phyloP scores from a whole-genome alignment of 2,329 filamentous ascomycete species.

The Fusarium nodosum region DNA sequence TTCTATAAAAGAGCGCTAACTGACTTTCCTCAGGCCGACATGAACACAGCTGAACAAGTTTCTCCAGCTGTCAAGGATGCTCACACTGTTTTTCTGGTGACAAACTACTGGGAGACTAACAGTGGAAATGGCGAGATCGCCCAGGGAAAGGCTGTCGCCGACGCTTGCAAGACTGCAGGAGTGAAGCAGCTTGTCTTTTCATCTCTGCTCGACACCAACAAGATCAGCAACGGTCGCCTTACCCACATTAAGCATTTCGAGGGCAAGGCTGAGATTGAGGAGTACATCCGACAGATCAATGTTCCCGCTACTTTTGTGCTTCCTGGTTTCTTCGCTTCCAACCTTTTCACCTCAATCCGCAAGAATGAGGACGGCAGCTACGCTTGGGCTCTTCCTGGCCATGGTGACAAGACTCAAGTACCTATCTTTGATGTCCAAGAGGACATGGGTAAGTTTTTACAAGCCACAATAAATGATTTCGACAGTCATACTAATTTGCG shows the following conservation, averaged over 20 bases:
- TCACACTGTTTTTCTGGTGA: slow-evolving; percentile 60
- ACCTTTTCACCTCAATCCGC: slow-evolving; percentile 52
- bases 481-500: rapidly evolving
- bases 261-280: slow-evolving; percentile 67
- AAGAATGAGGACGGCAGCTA: slow-evolving; percentile 52
- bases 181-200: slow-evolving; percentile 63
- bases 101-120: slow-evolving; percentile 56
- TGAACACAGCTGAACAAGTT: slow-evolving; percentile 55
- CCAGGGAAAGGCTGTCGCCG: slow-evolving; percentile 62
- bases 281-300: slow-evolving; percentile 66
- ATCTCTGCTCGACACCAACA: slow-evolving; percentile 57
- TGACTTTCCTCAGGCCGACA: slow-evolving; percentile 55
- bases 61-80: slow-evolving; percentile 58
- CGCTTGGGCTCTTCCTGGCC: slow-evolving; percentile 48
- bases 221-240: slow-evolving; percentile 56
- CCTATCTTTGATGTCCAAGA: slow-evolving; percentile 56
- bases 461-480: rapidly evolving
- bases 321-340: slow-evolving; percentile 69
- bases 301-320: slow-evolving; percentile 66
- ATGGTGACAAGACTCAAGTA: slow-evolving; percentile 51
- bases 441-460: slow-evolving; percentile 56
- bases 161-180: slow-evolving; percentile 60
- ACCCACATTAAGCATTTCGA: slow-evolving; percentile 65
- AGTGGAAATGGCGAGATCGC: slow-evolving; percentile 55
- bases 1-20: background rate